Conservation (phyloP, 495 filamentous ascomycete genomes). For the Rusavskia elegans region DNA sequence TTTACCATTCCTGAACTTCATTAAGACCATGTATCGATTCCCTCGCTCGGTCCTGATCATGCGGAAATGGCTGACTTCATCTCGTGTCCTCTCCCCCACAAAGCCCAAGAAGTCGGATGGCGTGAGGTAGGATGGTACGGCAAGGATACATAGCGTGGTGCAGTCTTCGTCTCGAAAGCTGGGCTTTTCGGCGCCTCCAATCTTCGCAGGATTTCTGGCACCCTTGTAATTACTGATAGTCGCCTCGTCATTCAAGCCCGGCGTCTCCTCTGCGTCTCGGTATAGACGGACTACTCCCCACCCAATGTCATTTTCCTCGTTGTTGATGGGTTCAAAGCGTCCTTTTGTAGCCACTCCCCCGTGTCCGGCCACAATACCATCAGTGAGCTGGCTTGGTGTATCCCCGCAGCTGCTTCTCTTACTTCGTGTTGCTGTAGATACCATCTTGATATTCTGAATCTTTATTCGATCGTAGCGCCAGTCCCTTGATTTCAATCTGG, state of each 20-base stretch:
- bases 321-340: conserved; percentile 56
- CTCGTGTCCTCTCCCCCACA: conserved; percentile 75
- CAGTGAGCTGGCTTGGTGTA: conserved; percentile 22
- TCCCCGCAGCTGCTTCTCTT: conserved; percentile 4
- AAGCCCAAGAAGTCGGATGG: conserved; percentile 86
- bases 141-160: conserved; percentile 85
- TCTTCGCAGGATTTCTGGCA: conserved; percentile 2
- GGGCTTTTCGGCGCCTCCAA: conserved; percentile 6
- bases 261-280: conserved; percentile 64
- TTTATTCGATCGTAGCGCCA: conserved; percentile 47
- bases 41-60: conserved; percentile 82
- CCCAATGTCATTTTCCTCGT: conserved; percentile 64
- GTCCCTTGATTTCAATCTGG: conserved; percentile 20
- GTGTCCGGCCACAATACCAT: conserved; percentile 33
- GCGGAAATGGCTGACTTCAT: conserved; percentile 82
- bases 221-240: conserved; percentile 2
- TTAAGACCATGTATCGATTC: conserved; percentile 91
- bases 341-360: conserved; percentile 57
- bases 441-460: conserved; percentile 57
- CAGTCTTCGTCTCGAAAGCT: conserved; percentile 43
- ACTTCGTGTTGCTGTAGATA: conserved; percentile 13
- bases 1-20: conserved; percentile 74
- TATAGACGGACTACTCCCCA: conserved; percentile 94
- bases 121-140: conserved; percentile 85
- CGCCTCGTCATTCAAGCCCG: conserved; percentile 27